Percentiles rank a stretch among this genome's conserved stretches.
Conservation (phyloP, 768 basidiomycete genomes). For the Trametes cubensis region DNA sequence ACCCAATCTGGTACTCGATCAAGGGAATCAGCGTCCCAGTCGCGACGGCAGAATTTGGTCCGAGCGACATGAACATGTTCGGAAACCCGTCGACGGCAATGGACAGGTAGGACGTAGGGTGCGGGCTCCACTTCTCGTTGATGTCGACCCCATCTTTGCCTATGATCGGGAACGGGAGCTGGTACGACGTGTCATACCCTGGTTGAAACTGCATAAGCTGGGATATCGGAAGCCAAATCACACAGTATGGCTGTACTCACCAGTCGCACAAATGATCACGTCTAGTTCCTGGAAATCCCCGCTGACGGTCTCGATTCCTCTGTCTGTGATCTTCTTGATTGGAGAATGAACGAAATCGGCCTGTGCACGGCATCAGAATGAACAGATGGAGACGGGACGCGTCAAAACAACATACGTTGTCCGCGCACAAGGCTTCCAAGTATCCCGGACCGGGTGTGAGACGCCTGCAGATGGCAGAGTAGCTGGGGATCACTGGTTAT, state of each 20-base stretch:
- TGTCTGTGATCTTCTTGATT: constrained; percentile 55
- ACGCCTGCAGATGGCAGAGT: constrained; percentile 59
- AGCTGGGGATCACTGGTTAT: constrained; percentile 66
- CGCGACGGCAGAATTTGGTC: constrained; percentile 60
- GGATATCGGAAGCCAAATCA: too few relatives aligned
- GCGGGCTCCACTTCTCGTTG: constrained; percentile 53
- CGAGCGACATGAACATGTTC: constrained; percentile 63
- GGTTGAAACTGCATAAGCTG: neutral
- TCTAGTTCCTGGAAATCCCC: constrained; percentile 59
- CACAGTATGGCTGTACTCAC: constrained; percentile 34
- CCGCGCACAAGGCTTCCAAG: constrained; percentile 63
- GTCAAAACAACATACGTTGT: constrained; percentile 47
- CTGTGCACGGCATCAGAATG: constrained; percentile 30
- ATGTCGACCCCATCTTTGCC: constrained; percentile 56
- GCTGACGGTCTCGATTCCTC: constrained; percentile 59
- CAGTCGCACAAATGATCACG: constrained; percentile 65
- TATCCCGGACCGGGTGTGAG: constrained; percentile 71
- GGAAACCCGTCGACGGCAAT: constrained; percentile 66
- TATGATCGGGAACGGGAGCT: constrained; percentile 52
- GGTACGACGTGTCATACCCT: constrained; percentile 58
- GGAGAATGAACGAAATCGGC: constrained; percentile 53
- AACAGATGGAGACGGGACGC: neutral
- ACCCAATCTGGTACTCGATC: constrained; percentile 59
- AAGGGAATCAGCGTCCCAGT: constrained; percentile 56
- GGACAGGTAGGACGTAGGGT: constrained; percentile 60